Percentiles rank a stretch among this genome's conserved stretches.
Evolutionary conservation across 495 filamentous ascomycete species (phyloP).

Genomic region (Cercophora samala): DNA sequence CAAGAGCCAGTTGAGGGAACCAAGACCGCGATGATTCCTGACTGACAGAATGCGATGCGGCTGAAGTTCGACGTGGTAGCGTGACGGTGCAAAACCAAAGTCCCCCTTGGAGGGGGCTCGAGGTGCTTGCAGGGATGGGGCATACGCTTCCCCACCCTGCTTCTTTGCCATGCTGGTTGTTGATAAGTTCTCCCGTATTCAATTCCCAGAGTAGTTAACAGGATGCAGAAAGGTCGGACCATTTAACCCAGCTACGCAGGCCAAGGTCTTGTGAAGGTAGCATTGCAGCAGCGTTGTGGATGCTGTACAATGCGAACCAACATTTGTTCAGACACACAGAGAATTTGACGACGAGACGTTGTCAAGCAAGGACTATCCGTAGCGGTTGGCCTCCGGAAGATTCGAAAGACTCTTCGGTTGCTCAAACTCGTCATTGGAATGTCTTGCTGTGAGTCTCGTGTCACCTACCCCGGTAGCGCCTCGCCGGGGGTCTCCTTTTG

Average conservation of each 20-base stretch:
- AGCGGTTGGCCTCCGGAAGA: background rate
- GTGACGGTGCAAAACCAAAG: background rate
- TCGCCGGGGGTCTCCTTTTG: background rate
- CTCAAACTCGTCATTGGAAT: background rate
- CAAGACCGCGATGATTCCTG: background rate
- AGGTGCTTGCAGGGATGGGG: background rate
- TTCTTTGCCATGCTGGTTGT: background rate
- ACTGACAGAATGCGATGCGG: background rate
- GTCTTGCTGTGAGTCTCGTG: background rate
- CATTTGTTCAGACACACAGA: background rate
- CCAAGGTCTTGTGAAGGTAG: slow-evolving; percentile 4
- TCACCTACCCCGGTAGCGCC: background rate
- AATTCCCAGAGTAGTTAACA: slow-evolving; percentile 7
- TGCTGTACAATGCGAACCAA: background rate
- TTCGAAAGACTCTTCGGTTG: background rate
- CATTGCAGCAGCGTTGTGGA: slow-evolving; percentile 15
- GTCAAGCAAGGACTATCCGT: background rate
- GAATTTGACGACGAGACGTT: background rate
- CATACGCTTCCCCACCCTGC: background rate
- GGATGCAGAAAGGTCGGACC: slow-evolving; percentile 2
- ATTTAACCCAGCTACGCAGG: slow-evolving; percentile 9
- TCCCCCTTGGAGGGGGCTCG: background rate
- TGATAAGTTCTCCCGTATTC: background rate
- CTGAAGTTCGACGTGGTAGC: background rate
- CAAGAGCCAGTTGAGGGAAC: background rate